Evolutionary conservation across 2,329 filamentous ascomycete species (phyloP), one percentile per base, ranked within the genome.

Genomic region (Graphiopsis chlorocephala): DNA sequence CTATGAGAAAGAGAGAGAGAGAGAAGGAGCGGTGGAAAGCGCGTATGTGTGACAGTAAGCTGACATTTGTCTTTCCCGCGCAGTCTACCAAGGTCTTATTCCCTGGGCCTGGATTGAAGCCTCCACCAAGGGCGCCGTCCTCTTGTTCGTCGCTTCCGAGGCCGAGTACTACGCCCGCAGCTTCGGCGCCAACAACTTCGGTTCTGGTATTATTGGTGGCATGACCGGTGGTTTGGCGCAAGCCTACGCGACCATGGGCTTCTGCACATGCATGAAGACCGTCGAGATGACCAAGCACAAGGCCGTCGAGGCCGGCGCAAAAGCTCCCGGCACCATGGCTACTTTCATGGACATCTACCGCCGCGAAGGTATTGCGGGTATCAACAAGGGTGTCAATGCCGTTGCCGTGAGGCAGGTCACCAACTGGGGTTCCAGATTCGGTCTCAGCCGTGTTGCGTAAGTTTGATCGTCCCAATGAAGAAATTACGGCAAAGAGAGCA

Each of bases 191-290:
- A 87, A 85, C 74, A 90, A 96, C 79, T 98, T 99, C 79, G 84
- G 90, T 60, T 88, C 89, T 72, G 95, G 95, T 77, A 98, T 99
- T 82, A 78, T 85, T 33, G 95, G 95, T 75, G 95, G 95, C 80
- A 92, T 99, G 84, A 86, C 88, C 25, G 95, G 95, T 78, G 95
- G 95, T 85, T 88, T 99, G 66, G 95, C 94, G 55, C 95, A 99
- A 83, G 95, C 95, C 66, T 99, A 99, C 79, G 95, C 95, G 71
- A 99, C 95, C 78, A 99, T 99, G 94, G 95, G 95, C 72, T 99
- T 99, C 88, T 99, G 95, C 83, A 99, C 95, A 68, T 99, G 95
- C 87, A 99, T 99, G 95, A 99, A 99, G 89, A 99, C 95, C 69
- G 95, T 98, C 71, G 95, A 99, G 82, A 99, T 99, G 82, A 99